Conservation (phyloP, 2,329 filamentous ascomycete genomes). For the Cercospora berteroae region DNA sequence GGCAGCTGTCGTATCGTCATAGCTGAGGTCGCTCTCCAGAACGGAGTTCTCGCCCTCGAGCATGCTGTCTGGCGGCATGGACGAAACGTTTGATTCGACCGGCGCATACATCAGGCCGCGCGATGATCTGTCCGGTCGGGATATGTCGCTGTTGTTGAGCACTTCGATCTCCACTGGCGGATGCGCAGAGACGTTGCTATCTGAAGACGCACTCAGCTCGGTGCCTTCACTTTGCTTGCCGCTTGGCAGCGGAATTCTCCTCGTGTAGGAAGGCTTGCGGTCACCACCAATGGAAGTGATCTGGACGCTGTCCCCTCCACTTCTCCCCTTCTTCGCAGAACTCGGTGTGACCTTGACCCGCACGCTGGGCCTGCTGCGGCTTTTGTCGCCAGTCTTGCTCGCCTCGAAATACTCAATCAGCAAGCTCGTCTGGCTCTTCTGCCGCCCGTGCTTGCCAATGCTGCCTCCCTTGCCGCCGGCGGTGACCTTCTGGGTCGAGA, state of each 20-base stretch:
- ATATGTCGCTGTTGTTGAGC: constrained; percentile 66
- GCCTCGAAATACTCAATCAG: constrained; percentile 95
- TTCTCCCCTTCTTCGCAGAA: constrained; percentile 54
- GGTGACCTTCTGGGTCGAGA: constrained; percentile 69
- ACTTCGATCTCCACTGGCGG: constrained; percentile 89
- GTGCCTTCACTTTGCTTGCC: constrained; percentile 39
- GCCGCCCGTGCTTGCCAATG: constrained; percentile 52
- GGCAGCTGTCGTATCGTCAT: constrained; percentile 38
- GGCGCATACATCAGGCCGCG: constrained; percentile 63
- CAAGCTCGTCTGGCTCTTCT: constrained; percentile 79
- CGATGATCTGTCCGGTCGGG: constrained; percentile 51
- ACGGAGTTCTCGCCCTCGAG: constrained; percentile 57
- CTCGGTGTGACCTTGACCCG: constrained; percentile 77
- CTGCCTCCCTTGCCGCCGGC: constrained; percentile 44
- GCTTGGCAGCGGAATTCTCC: constrained; percentile 62
- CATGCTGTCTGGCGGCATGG: constrained; percentile 71
- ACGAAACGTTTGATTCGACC: constrained; percentile 80
- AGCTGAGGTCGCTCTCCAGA: constrained; percentile 46
- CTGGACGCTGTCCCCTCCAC: constrained; percentile 71
- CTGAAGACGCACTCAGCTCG: constrained; percentile 71
- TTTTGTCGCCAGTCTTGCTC: constrained; percentile 61
- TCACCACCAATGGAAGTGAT: constrained; percentile 77
- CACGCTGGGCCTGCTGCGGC: constrained; percentile 76
- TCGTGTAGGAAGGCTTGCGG: constrained; percentile 68
- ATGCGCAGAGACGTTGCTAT: constrained; percentile 67